Evolutionary conservation across 805 yeast genomes (phyloP), one percentile per base, ranked within the genome.

Genomic region (Nakazawaea sp.): DNA sequence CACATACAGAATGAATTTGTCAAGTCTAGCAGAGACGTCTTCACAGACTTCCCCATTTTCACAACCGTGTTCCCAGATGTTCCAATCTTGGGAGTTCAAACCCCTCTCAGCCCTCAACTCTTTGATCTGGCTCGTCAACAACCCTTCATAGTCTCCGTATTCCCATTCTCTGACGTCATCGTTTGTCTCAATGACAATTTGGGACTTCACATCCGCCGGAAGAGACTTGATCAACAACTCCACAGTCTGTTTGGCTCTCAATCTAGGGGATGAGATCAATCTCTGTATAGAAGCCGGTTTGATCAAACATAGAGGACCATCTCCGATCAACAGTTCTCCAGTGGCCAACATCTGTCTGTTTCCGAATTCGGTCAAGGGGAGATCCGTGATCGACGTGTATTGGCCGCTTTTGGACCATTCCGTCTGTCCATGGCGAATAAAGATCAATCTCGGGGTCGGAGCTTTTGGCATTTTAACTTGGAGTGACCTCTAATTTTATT

Each of bases 401-500:
- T 86, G 95, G 18, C 97, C 97, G 2, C 88, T 72, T 51, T 83
- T 79, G 32, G 97, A 89, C 97, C 97, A 89, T 58, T 81, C 95
- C 2, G 97, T 89, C 63, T 89, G 96, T 20, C 90, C 90, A 48
- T 83, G 92, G 55, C 92, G 86, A 34, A 81, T 72, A 45, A 81
- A 74, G 18, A 81, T 68, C 35, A 81, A 72, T 56, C 89, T 70
- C 21, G 89, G 89, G 10, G 83, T 68, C 27, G 70, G 61, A 18
- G 52, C 47, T 27, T 47, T 52, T 8, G 24, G 7, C 32, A 30
- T 30, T n/a, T n/a, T n/a, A n/a, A n/a, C n/a, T n/a, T n/a, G n/a
- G n/a, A n/a, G n/a, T n/a, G n/a, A n/a, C n/a, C n/a, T n/a, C n/a
- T n/a, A n/a, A n/a, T n/a, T n/a, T n/a, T n/a, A n/a, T n/a, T n/a